Conservation (phyloP, 2,329 filamentous ascomycete genomes). For the Penicillium sp. region DNA sequence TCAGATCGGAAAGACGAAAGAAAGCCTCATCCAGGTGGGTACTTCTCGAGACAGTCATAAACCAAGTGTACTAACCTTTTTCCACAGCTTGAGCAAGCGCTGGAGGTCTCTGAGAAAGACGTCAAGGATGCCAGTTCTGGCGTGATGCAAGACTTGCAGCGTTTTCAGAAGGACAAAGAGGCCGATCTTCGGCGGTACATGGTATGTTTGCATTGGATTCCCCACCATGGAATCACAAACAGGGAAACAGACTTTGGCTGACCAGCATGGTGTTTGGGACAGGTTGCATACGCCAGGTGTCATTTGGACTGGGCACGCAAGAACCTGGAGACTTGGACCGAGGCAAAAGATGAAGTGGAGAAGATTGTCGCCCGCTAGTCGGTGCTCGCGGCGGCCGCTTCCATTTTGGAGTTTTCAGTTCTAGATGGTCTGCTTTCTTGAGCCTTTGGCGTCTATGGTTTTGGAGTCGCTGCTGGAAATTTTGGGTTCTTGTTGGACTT, state of each 20-base stretch:
- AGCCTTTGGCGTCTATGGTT: neutral
- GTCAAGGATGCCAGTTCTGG: slow-evolving; percentile 88
- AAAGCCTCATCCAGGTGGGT: slow-evolving; percentile 62
- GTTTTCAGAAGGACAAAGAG: slow-evolving; percentile 94
- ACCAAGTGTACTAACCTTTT: neutral
- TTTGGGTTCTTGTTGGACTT: neutral
- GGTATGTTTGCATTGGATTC: slow-evolving; percentile 48
- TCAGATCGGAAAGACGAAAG: slow-evolving; percentile 90
- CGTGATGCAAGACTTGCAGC: slow-evolving; percentile 79
- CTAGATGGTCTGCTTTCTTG: neutral
- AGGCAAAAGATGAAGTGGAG: slow-evolving; percentile 76
- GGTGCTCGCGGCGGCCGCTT: neutral
- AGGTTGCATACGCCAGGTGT: slow-evolving; percentile 88
- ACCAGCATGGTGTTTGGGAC: slow-evolving; percentile 5
- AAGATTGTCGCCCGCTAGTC: slow-evolving; percentile 60
- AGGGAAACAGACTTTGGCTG: neutral
- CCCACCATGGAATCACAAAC: neutral
- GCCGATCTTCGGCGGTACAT: slow-evolving; percentile 90
- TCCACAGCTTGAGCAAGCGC: slow-evolving; percentile 76
- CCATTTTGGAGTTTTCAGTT: neutral
- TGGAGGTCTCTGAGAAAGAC: slow-evolving; percentile 81
- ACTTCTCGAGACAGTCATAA: neutral
- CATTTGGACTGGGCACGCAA: slow-evolving; percentile 93
- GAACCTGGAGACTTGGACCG: slow-evolving; percentile 86
- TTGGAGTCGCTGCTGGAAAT: neutral